Evolutionary conservation across 2,329 filamentous ascomycete species (phyloP).

Genomic region (Cadophora gregata): DNA sequence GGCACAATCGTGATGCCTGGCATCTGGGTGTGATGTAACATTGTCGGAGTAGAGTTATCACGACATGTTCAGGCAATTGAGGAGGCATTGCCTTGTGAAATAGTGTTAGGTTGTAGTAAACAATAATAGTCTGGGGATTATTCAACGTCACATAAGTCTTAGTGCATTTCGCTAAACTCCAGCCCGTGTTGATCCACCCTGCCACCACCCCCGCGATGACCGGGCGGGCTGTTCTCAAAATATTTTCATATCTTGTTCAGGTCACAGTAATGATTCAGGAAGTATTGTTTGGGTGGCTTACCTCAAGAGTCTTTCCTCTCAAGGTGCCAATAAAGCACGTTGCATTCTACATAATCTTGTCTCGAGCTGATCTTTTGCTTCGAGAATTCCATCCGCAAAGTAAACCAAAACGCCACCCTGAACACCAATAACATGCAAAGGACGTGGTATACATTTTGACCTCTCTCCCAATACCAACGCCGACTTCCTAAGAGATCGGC

Average conservation of each 20-base stretch:
- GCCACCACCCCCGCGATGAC: neutral
- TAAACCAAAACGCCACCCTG: slow-evolving; percentile 26
- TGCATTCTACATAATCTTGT: slow-evolving; percentile 38
- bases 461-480: slow-evolving; percentile 12
- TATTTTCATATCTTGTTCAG: neutral
- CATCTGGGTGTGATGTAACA: slow-evolving; percentile 37
- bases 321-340: slow-evolving; percentile 34
- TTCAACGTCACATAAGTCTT: slow-evolving; percentile 16
- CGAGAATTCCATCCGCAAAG: slow-evolving; percentile 15
- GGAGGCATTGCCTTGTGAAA: slow-evolving; percentile 37
- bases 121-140: neutral
- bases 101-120: slow-evolving; percentile 13
- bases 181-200: neutral
- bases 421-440: neutral
- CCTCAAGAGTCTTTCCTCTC: slow-evolving; percentile 39
- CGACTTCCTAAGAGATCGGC: slow-evolving; percentile 36
- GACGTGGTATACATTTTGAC: slow-evolving; percentile 33
- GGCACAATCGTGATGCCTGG: slow-evolving; percentile 20
- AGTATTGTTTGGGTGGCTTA: slow-evolving; percentile 25
- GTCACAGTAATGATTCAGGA: neutral
- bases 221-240: neutral
- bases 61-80: slow-evolving; percentile 36
- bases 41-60: slow-evolving; percentile 39
- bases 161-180: slow-evolving; percentile 27
- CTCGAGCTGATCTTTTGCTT: neutral